A percentile compares a stretch with the other conserved stretches of the same genome.
Evolutionary conservation across 352 stramenopile genomes (phyloP).

Genomic region (Aphanomyces astaci): DNA sequence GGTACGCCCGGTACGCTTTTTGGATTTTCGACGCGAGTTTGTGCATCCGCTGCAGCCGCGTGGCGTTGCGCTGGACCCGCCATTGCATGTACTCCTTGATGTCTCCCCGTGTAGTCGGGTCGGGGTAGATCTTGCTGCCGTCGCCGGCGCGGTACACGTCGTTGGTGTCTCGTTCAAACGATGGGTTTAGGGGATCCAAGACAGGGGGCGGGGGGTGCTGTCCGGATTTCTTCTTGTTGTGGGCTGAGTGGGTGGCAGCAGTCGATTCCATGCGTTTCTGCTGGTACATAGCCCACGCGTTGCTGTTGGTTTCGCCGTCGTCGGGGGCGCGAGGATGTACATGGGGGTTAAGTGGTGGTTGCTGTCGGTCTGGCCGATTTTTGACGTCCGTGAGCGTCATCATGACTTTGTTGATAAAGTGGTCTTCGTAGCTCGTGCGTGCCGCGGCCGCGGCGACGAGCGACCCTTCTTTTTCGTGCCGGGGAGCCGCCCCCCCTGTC

Average conservation of each 20-base stretch:
- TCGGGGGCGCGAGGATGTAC: conserved; percentile 32
- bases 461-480: not conserved
- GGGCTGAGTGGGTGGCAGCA: not conserved
- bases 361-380: not conserved
- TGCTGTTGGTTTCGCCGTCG: conserved; percentile 29
- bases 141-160: conserved; percentile 74
- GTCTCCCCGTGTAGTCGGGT: conserved; percentile 38
- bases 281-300: conserved; percentile 13
- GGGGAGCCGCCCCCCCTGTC: not conserved
- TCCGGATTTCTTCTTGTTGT: not conserved
- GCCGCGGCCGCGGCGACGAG: not conserved
- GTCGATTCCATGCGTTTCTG: not conserved
- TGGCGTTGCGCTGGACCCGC: conserved; percentile 90
- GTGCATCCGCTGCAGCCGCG: conserved; percentile 84
- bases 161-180: conserved; percentile 86
- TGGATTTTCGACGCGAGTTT: conserved; percentile 83
- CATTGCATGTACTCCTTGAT: conserved; percentile 95
- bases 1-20: conserved; percentile 81
- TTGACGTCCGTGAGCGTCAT: conserved; percentile 47
- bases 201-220: not conserved
- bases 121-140: conserved; percentile 82
- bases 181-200: conserved; percentile 59
- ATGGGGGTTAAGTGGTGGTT: too few relatives aligned
- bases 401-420: conserved; percentile 83
- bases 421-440: conserved; percentile 67